phyloP scores from a whole-genome alignment of 768 basidiomycete species.

The Steccherinum ochraceum region DNA sequence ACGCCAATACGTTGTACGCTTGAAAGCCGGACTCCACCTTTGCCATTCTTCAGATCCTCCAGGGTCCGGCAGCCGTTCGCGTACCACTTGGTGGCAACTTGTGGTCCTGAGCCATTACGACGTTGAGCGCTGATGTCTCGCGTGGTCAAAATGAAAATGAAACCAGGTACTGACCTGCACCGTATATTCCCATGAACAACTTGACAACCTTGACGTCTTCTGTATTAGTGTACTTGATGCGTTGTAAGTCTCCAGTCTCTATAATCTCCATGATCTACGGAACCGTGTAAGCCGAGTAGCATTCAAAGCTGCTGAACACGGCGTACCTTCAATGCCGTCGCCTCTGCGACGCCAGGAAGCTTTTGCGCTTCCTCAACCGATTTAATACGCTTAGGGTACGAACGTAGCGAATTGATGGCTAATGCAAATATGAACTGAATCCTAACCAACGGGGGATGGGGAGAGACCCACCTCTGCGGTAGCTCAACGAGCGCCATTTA shows the following conservation, averaged over 20 bases:
- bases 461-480: constrained; percentile 51
- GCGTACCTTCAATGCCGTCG: constrained; percentile 69
- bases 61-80: constrained; percentile 70
- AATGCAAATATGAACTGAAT: too few relatives aligned
- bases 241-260: constrained; percentile 61
- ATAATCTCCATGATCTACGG: constrained; percentile 79
- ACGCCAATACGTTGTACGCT: constrained; percentile 62
- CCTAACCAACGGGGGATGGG: not conserved
- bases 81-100: constrained; percentile 70
- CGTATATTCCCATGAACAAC: constrained; percentile 78
- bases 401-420: constrained; percentile 58
- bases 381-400: constrained; percentile 51
- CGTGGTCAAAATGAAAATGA: not conserved
- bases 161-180: constrained; percentile 55
- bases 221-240: constrained; percentile 62
- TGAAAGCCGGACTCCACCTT: constrained; percentile 55
- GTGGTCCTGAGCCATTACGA: constrained; percentile 39
- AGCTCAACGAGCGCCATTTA: constrained; percentile 59
- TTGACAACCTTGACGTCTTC: constrained; percentile 51
- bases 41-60: constrained; percentile 59
- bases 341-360: constrained; percentile 62
- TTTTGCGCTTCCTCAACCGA: constrained; percentile 51
- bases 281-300: too few relatives aligned
- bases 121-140: constrained; percentile 1
- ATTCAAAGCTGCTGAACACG: too few relatives aligned